These are phyloP conservation scores for Vachellia pachyceras DNA, from an alignment of 306 rosid genomes.

Conservation along the genomic window DNA sequence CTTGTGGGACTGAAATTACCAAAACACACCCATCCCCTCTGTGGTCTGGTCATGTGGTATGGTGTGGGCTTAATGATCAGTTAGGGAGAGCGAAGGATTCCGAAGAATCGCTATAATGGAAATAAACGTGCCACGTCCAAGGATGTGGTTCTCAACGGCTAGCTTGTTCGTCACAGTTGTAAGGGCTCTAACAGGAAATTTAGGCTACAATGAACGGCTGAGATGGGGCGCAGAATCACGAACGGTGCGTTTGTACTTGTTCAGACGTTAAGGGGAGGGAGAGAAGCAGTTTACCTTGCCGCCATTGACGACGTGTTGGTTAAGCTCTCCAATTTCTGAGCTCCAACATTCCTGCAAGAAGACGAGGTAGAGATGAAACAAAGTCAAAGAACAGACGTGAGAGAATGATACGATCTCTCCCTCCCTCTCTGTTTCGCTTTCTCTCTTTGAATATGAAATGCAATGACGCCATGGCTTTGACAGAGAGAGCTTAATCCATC, in stretches of 20 bases:
- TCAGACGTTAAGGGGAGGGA: background rate
- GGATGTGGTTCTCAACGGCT: constrained; percentile 63
- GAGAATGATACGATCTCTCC: background rate
- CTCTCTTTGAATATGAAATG: constrained; percentile 12
- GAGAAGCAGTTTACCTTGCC: constrained; percentile 51
- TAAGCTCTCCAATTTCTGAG: constrained; percentile 63
- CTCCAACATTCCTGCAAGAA: constrained; percentile 54
- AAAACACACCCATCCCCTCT: background rate
- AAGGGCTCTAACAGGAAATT: background rate
- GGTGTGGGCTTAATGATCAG: background rate
- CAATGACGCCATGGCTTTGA: constrained; percentile 11
- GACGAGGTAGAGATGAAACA: background rate
- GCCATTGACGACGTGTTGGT: constrained; percentile 83
- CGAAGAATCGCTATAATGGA: constrained; percentile 59
- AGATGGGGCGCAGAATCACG: constrained; percentile 27
- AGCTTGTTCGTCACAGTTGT: constrained; percentile 37
- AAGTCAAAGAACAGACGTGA: background rate
- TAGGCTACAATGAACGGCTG: constrained; percentile 39
- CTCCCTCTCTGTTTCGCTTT: background rate
- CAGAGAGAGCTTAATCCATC: background rate
- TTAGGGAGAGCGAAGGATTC: constrained; percentile 45
- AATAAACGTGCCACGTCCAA: constrained; percentile 70
- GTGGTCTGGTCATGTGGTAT: background rate
- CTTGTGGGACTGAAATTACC: constrained; percentile 28
- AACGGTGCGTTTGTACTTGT: background rate